Conservation (phyloP, 441 rosid species). For the Corymbia citriodora region DNA sequence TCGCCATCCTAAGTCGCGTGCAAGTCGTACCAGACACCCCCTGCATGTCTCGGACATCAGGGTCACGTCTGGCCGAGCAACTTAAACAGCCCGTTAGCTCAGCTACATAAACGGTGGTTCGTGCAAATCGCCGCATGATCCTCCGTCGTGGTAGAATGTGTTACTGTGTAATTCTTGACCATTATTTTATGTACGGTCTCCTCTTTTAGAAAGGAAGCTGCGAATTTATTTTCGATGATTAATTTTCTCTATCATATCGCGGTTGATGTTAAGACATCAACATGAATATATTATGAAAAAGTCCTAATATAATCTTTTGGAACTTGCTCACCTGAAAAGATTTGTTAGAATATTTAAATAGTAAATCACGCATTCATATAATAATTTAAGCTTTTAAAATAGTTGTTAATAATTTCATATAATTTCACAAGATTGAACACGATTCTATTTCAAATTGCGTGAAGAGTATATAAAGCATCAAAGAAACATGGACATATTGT, state of each 20-base stretch:
- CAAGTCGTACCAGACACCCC: too few relatives aligned
- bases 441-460: too few relatives aligned
- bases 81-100: not conserved
- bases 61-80: not conserved
- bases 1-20: too few relatives aligned
- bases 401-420: rapidly evolving
- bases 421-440: rapidly evolving
- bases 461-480: too few relatives aligned
- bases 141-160: not conserved
- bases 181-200: not conserved
- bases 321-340: too few relatives aligned
- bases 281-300: not conserved
- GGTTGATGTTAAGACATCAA: rapidly evolving
- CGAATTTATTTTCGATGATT: rapidly evolving
- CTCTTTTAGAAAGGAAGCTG: not conserved
- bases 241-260: rapidly evolving
- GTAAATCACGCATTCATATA: too few relatives aligned
- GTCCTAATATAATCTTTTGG: rapidly evolving
- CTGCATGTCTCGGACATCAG: too few relatives aligned
- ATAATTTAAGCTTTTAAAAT: rapidly evolving
- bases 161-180: not conserved
- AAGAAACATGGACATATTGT: not conserved
- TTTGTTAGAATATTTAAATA: too few relatives aligned
- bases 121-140: too few relatives aligned
- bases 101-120: too few relatives aligned